Base-by-base conservation (phyloP, 139 green algal species). In the Mesostigma viride region DNA sequence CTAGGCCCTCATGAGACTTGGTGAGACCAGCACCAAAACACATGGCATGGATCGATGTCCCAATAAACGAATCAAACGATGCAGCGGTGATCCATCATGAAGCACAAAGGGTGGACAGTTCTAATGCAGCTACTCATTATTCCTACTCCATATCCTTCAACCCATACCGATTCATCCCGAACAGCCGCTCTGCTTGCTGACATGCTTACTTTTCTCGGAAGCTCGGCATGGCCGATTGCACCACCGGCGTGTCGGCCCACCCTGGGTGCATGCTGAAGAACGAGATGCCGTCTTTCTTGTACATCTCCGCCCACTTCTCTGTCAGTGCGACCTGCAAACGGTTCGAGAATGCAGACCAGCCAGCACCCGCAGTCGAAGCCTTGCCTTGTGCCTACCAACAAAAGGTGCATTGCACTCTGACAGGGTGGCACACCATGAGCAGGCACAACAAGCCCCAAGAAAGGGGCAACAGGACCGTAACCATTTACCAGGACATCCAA, bases 231-330 rank as follows among this genome's bases (percentile, higher is more conserved):
- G 51, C 30, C 28, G 11, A 48, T 3, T 31, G 28, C 20, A 80
- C 36, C 2, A 26, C 64, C 24, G 35, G 22, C 6, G 74, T 80
- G 59, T 76, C 74, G 1, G 47, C 47, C 74, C 74, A 80, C 2
- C 74, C 74, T 0, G 74, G 68, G 30, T 80, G 74, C 74, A 80
- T 76, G 58, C 35, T 58, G n/a, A 57, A 71, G 46, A 78, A 78
- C 24, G 20, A 22, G 0, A 76, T 35, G 35, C 30, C 45, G 27
- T 69, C 62, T 22, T 30, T 22, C 1, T 24, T 11, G 17, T 22
- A 6, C 26, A 64, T 34, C 60, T 71, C 67, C 24, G 62, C 64
- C 74, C 74, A 80, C 45, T 62, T 35, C 64, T 80, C 74, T 4
- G 57, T 66, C 5, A 80, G 30, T 27, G 74, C 74, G 40, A 79